These are phyloP conservation scores for Trichoderma virens DNA, from an alignment of 495 filamentous ascomycete genomes.

Conservation along the genomic window DNA sequence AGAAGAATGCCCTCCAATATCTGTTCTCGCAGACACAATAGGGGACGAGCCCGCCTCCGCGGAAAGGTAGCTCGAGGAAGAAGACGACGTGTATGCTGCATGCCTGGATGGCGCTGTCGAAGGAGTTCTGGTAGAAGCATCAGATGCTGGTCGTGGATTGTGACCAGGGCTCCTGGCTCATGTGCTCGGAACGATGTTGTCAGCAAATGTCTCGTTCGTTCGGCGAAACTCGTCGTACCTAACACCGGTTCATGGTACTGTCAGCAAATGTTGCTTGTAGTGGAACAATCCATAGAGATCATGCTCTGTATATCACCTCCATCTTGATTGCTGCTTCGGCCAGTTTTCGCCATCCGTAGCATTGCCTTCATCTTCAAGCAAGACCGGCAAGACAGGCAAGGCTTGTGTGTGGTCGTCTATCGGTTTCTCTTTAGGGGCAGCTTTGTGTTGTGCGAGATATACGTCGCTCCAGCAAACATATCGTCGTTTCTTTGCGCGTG, in stretches of 20 bases:
- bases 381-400: slow-evolving; percentile 75
- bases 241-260: slow-evolving; percentile 66
- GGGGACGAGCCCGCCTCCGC: slow-evolving; percentile 84
- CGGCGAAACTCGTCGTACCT: slow-evolving; percentile 85
- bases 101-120: slow-evolving; percentile 69
- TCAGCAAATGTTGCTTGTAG: slow-evolving; percentile 84
- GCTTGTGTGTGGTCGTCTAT: slow-evolving; percentile 57
- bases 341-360: slow-evolving; percentile 52
- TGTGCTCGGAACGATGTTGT: slow-evolving; percentile 76
- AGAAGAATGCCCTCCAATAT: slow-evolving; percentile 77
- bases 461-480: slow-evolving; percentile 53
- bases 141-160: slow-evolving; percentile 88
- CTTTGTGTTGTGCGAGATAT: slow-evolving; percentile 56
- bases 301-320: slow-evolving; percentile 82
- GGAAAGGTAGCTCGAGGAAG: slow-evolving; percentile 87
- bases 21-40: slow-evolving; percentile 79
- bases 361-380: slow-evolving; percentile 63
- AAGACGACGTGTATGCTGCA: slow-evolving; percentile 87
- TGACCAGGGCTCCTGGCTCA: slow-evolving; percentile 80
- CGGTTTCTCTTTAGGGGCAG: slow-evolving; percentile 60
- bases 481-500: slow-evolving; percentile 63
- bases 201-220: slow-evolving; percentile 80
- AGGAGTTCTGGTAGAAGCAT: slow-evolving; percentile 79
- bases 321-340: slow-evolving; percentile 70
- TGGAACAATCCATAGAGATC: slow-evolving; percentile 89